These are phyloP conservation scores for Limnanthes douglasii DNA, from an alignment of 345 rosid species.

Conservation along the genomic window DNA sequence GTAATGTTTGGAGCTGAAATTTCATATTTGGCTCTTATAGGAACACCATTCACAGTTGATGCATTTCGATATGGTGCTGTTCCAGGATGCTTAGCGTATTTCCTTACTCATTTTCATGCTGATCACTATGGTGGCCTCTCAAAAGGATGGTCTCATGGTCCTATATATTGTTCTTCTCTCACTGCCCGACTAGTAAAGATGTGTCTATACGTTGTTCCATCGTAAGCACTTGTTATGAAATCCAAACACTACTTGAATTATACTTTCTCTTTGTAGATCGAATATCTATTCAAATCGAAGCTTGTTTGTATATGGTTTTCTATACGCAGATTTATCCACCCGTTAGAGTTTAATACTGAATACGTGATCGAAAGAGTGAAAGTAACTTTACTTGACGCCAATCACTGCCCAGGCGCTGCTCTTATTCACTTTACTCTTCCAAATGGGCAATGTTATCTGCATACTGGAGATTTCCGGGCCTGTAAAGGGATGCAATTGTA, in stretches of 20 bases:
- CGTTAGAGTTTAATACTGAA: slow-evolving; percentile 37
- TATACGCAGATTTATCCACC: slow-evolving; percentile 29
- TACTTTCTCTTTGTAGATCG: slow-evolving; percentile 4
- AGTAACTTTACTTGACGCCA: slow-evolving; percentile 60
- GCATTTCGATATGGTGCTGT: slow-evolving; percentile 63
- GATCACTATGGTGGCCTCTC: slow-evolving; percentile 74
- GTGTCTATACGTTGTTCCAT: slow-evolving; percentile 39
- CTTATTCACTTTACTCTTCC: slow-evolving; percentile 41
- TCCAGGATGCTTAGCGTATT: slow-evolving; percentile 55
- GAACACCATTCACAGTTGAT: slow-evolving; percentile 59
- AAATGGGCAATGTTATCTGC: slow-evolving; percentile 46
- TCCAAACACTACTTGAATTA: neutral
- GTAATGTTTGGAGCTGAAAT: too few species aligned
- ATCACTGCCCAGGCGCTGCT: slow-evolving; percentile 79
- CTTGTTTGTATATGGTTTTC: slow-evolving; percentile 2
- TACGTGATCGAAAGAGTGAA: slow-evolving; percentile 35
- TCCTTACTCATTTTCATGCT: slow-evolving; percentile 64
- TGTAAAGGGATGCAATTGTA: slow-evolving; percentile 42
- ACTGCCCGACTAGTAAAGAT: slow-evolving; percentile 50
- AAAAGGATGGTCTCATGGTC: slow-evolving; percentile 62
- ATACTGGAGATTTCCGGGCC: slow-evolving; percentile 87
- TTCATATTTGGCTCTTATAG: slow-evolving; percentile 21
- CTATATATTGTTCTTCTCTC: slow-evolving; percentile 48
- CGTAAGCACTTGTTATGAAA: slow-evolving; percentile 16
- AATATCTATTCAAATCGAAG: too few species aligned